Percentiles rank a stretch among this genome's conserved stretches.
Evolutionary conservation across 1,139 yeast genomes (phyloP).

Genomic region (Scheffersomyces titani): DNA sequence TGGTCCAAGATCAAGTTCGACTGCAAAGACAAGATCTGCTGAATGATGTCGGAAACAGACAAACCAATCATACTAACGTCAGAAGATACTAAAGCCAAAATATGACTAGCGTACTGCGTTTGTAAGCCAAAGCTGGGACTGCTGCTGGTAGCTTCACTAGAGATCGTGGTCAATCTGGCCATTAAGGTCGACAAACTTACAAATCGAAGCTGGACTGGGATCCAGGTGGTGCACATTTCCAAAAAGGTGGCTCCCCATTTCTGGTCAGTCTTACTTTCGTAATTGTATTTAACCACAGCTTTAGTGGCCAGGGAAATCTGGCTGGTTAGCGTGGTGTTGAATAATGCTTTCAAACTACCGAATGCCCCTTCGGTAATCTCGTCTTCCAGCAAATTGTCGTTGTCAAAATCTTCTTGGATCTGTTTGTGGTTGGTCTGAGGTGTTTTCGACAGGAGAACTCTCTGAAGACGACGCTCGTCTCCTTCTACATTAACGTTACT

Average conservation of each 20-base stretch:
- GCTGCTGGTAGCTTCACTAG: constrained; percentile 19
- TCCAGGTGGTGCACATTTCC: constrained; percentile 70
- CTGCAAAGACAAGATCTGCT: constrained; percentile 64
- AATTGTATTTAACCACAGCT: constrained; percentile 41
- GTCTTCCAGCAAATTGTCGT: constrained; percentile 24
- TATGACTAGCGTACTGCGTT: constrained; percentile 49
- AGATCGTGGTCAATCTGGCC: constrained; percentile 23
- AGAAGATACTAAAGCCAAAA: constrained; percentile 72
- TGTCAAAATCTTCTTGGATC: constrained; percentile 31
- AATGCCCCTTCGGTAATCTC: constrained; percentile 42
- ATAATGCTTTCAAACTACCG: constrained; percentile 47
- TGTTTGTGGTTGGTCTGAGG: constrained; percentile 15
- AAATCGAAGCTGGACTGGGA: constrained; percentile 88
- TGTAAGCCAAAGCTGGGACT: constrained; percentile 38
- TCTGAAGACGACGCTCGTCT: constrained; percentile 24
- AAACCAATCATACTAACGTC: constrained; percentile 85
- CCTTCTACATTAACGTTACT: constrained; percentile 27
- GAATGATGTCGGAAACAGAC: constrained; percentile 80
- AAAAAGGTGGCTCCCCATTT: constrained; percentile 61
- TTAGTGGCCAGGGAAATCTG: constrained; percentile 51
- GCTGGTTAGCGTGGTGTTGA: constrained; percentile 51
- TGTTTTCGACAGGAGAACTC: constrained; percentile 29
- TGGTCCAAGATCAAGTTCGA: constrained; percentile 40
- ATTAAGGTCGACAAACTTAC: constrained; percentile 55
- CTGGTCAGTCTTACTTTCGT: constrained; percentile 20